Conservation (phyloP, 495 filamentous ascomycete species). For the Penicillium malachiteum region DNA sequence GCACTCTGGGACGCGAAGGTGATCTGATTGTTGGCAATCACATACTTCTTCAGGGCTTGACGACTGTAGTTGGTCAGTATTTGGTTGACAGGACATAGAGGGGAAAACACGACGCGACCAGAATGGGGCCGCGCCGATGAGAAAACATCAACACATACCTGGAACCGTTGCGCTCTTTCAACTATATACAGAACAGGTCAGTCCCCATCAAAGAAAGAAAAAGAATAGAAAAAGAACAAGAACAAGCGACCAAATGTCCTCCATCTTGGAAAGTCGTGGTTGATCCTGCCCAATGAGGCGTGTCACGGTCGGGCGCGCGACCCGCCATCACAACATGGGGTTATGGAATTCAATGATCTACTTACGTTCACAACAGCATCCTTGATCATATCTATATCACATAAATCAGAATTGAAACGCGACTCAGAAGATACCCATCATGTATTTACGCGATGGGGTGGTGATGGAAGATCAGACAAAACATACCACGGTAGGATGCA, state of each 20-base stretch:
- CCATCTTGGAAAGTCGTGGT: conserved; percentile 24
- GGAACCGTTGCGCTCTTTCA: conserved; percentile 65
- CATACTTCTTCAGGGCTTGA: conserved; percentile 97
- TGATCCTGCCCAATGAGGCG: conserved; percentile 28
- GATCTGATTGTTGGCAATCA: conserved; percentile 92
- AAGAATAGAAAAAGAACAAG: not conserved
- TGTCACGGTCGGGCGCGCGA: conserved; percentile 47
- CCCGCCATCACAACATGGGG: conserved; percentile 33
- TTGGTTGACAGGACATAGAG: not conserved
- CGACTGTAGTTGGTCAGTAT: conserved; percentile 58
- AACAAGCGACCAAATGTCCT: not conserved
- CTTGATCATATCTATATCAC: conserved; percentile 63
- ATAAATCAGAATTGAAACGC: conserved; percentile 51
- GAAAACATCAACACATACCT: conserved; percentile 50
- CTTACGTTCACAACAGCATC: conserved; percentile 67
- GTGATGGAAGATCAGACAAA: conserved; percentile 41
- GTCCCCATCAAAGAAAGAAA: conserved; percentile 33
- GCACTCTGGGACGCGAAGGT: conserved; percentile 61
- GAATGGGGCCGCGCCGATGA: conserved; percentile 3
- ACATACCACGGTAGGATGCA: conserved; percentile 62
- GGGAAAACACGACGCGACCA: conserved; percentile 6
- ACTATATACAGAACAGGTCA: conserved; percentile 38
- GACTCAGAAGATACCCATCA: conserved; percentile 32
- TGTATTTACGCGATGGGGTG: conserved; percentile 44
- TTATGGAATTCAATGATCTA: conserved; percentile 41